Percentiles rank a stretch among this genome's conserved stretches.
Evolutionary conservation across 352 stramenopile genomes (phyloP).

Genomic region (Phytopythium chamaehyphon): DNA sequence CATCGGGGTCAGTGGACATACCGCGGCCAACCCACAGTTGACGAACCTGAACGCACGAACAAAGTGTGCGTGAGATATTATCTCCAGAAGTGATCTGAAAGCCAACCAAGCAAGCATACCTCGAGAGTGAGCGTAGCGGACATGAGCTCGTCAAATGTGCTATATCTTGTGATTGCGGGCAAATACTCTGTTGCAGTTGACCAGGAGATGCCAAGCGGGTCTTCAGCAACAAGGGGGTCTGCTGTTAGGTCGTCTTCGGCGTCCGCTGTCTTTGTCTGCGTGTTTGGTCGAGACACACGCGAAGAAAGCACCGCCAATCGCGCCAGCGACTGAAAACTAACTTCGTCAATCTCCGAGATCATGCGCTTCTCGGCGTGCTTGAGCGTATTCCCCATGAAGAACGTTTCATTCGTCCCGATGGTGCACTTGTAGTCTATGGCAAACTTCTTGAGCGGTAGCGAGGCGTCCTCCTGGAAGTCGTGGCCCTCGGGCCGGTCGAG

Average conservation of each 20-base stretch:
- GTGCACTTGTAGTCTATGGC: conserved; percentile 89
- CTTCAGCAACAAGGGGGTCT: conserved; percentile 66
- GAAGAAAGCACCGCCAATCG: conserved; percentile 79
- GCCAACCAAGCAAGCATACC: conserved; percentile 23
- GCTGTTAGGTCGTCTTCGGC: conserved; percentile 37
- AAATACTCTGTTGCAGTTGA: conserved; percentile 61
- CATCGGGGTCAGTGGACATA: conserved; percentile 80
- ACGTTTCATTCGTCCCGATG: conserved; percentile 82
- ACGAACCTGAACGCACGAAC: conserved; percentile 39
- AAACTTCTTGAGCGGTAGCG: conserved; percentile 85
- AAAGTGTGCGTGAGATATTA: neutral
- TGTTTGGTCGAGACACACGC: conserved; percentile 66
- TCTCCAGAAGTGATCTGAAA: neutral
- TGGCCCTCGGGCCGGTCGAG: conserved; percentile 85
- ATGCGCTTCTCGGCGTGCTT: conserved; percentile 75
- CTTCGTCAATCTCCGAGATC: conserved; percentile 80
- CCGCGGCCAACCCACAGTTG: conserved; percentile 76
- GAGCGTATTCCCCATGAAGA: conserved; percentile 82
- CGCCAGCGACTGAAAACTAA: conserved; percentile 85
- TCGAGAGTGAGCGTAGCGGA: conserved; percentile 84
- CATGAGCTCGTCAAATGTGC: conserved; percentile 89
- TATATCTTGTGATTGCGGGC: conserved; percentile 82
- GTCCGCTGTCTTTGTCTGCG: conserved; percentile 40
- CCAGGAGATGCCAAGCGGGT: conserved; percentile 74
- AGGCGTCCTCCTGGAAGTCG: conserved; percentile 88